Base-by-base conservation (phyloP, 345 rosid species). In the Pistacia vera region DNA sequence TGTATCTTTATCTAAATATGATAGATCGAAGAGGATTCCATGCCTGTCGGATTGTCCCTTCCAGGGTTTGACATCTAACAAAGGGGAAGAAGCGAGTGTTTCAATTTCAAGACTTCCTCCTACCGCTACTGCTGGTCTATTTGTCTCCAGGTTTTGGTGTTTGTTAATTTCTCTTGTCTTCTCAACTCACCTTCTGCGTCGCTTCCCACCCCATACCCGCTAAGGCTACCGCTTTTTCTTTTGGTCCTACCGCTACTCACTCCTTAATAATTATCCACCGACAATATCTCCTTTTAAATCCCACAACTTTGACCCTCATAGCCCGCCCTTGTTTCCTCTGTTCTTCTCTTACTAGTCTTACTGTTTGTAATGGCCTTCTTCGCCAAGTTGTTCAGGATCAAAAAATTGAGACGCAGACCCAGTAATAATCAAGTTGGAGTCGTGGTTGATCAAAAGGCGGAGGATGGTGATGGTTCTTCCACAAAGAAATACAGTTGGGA, bases 401-500 rank as follows among this genome's bases (percentile, higher is more conserved):
- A 73, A n/a, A 81, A 51, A 73, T 62, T 73, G 60, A 22, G 70
- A 59, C 33, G 59, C 41, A 61, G 75, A 16, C 18, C 54, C 18
- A 7, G 46, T 7, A n/a, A 30, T 20, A 18, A 57, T 25, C 49
- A 69, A n/a, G 30, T 22, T 12, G 55, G 35, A 61, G 72, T 75
- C 49, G 77, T 63, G 25, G 78, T 33, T 30, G 77, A 52, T 33
- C 35, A 66, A 44, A 11, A 33, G 0, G 46, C 36, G 62, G 74
- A 79, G 11, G 41, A 56, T 68, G 75, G 1, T 17, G 65, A 72
- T 17, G 86, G 41, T 68, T 74, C 67, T 16, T 68, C 72, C 44
- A 80, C 69, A 3, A 84, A 84, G 69, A 80, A 81, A 62, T 92
- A 75, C 55, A 79, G 70, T 5, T 90, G 92, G 97, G 85, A 70